These are phyloP conservation scores for Leccinum boreale DNA, from an alignment of 768 basidiomycete genomes.

Conservation along the genomic window DNA sequence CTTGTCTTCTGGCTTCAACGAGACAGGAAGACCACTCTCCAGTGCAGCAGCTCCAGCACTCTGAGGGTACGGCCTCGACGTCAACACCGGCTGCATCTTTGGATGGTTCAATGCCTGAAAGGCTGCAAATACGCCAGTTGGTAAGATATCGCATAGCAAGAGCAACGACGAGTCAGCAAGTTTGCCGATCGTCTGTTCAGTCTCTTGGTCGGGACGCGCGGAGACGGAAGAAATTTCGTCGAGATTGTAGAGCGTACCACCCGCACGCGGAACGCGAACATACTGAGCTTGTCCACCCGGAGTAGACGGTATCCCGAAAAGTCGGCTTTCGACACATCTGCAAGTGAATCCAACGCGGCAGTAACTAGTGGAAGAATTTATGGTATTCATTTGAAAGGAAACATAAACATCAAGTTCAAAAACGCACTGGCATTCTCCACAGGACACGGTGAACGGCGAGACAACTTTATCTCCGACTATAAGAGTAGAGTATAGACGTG, in stretches of 20 bases:
- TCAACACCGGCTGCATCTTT: constrained; percentile 60
- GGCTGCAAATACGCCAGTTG: constrained; percentile 77
- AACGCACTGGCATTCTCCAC: constrained; percentile 80
- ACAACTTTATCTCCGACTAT: constrained; percentile 75
- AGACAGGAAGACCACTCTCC: constrained; percentile 10
- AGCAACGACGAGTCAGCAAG: constrained; percentile 66
- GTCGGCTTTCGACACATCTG: constrained; percentile 55
- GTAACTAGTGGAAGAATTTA: constrained; percentile 39
- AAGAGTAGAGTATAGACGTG: constrained; percentile 59
- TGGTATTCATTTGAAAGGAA: not conserved
- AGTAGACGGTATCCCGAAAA: constrained; percentile 65
- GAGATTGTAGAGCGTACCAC: constrained; percentile 71
- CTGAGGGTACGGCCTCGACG: constrained; percentile 56
- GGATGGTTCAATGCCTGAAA: constrained; percentile 70
- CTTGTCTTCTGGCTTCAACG: constrained; percentile 45
- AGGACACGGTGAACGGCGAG: constrained; percentile 77
- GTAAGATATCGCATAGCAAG: constrained; percentile 74
- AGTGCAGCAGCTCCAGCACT: constrained; percentile 11
- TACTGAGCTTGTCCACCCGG: constrained; percentile 81
- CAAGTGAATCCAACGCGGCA: constrained; percentile 73
- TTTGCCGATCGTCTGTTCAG: constrained; percentile 35
- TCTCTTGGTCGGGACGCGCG: constrained; percentile 20
- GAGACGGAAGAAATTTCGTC: constrained; percentile 37
- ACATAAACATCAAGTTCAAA: not conserved
- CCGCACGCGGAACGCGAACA: constrained; percentile 74